Conservation (phyloP, 495 filamentous ascomycete species). For the Elasticomyces elasticus region DNA sequence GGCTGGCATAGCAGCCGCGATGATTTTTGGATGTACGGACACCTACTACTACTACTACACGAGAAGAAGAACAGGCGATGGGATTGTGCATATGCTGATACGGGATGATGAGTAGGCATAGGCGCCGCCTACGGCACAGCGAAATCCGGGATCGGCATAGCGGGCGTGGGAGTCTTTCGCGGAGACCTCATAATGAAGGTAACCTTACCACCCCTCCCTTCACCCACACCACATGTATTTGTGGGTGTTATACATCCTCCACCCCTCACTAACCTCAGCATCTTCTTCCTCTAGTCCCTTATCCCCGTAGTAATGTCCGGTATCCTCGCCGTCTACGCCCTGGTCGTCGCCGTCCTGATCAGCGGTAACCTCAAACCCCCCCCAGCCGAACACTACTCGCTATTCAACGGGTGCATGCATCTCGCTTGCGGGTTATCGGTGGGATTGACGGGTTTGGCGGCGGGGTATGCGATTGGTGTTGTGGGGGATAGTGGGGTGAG, state of each 20-base stretch:
- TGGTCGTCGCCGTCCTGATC: conserved; percentile 93
- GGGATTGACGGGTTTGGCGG: conserved; percentile 84
- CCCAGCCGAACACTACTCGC: conserved; percentile 51
- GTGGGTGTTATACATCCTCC: conserved; percentile 3
- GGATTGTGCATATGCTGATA: conserved; percentile 9
- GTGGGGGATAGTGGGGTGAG: conserved; percentile 91
- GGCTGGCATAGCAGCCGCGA: conserved; percentile 82
- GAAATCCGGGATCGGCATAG: conserved; percentile 92
- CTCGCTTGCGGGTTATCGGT: conserved; percentile 84
- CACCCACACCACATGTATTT: too few species aligned
- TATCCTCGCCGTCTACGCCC: conserved; percentile 96
- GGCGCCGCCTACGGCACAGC: conserved; percentile 97
- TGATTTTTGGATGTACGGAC: conserved; percentile 82
- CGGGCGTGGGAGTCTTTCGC: conserved; percentile 84
- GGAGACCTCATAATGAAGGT: conserved; percentile 98
- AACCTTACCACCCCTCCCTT: conserved; percentile 18
- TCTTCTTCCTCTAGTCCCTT: conserved; percentile 49
- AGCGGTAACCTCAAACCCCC: conserved; percentile 69
- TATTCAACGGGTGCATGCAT: conserved; percentile 91
- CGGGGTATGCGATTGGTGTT: conserved; percentile 91
- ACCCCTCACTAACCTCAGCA: neutral
- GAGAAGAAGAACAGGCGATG: neutral
- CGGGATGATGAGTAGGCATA: conserved; percentile 44
- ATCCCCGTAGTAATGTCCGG: conserved; percentile 99
- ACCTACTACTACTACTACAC: too few species aligned